A percentile compares a stretch with the other conserved stretches of the same genome.
phyloP scores from a whole-genome alignment of 2,329 filamentous ascomycete genomes.

The Nannizziopsis arthrosporioides region DNA sequence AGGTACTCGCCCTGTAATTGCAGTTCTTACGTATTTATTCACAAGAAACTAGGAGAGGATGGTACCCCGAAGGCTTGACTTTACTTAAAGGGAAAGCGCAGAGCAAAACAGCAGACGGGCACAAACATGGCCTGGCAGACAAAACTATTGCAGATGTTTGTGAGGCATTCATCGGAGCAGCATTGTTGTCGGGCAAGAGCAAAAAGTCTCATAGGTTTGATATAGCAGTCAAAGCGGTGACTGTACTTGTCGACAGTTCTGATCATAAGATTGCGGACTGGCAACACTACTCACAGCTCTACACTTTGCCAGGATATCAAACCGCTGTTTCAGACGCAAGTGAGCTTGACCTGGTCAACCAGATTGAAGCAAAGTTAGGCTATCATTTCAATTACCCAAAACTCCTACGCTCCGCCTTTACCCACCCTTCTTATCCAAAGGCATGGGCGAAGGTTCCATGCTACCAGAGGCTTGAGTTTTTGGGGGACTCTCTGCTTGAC shows the following conservation, averaged over 20 bases:
- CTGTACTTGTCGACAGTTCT: constrained; percentile 50
- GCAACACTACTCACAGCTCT: constrained; percentile 60
- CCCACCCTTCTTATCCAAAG: constrained; percentile 69
- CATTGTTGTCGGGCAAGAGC: constrained; percentile 44
- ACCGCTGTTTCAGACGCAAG: constrained; percentile 48
- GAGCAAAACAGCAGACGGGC: constrained; percentile 33
- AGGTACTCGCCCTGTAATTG: constrained; percentile 34
- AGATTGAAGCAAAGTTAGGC: constrained; percentile 48
- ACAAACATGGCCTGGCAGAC: constrained; percentile 59
- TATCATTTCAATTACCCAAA: constrained; percentile 64
- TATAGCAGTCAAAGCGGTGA: constrained; percentile 48
- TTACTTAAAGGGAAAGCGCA: constrained; percentile 60
- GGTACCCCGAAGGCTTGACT: constrained; percentile 75
- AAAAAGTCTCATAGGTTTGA: constrained; percentile 43
- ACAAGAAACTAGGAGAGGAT: constrained; percentile 46
- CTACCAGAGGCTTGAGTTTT: constrained; percentile 85
- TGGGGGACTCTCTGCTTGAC: constrained; percentile 80
- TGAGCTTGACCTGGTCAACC: constrained; percentile 55
- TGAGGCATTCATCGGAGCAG: constrained; percentile 84
- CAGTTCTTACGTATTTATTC: constrained; percentile 9
- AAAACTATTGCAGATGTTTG: constrained; percentile 92
- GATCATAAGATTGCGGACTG: constrained; percentile 60
- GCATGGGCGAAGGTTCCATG: constrained; percentile 67
- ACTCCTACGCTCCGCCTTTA: constrained; percentile 72
- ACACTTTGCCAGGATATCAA: constrained; percentile 62